Conservation (phyloP, 495 filamentous ascomycete species). For the Penicillium taxi region DNA sequence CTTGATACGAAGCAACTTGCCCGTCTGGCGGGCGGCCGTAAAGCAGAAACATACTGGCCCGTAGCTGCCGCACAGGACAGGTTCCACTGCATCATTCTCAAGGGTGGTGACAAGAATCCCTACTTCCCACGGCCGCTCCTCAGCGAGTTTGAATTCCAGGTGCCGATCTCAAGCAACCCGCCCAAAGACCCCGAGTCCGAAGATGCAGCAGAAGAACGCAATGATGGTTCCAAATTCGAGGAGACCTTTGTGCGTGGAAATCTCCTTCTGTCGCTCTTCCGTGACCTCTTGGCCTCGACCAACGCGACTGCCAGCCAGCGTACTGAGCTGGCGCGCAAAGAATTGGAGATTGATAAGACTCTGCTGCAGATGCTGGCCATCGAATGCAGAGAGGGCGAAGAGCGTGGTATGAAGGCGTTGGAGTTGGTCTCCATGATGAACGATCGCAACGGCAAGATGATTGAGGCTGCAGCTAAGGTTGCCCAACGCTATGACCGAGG, state of each 20-base stretch:
- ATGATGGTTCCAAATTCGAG: slow-evolving; percentile 50
- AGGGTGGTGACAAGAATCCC: slow-evolving; percentile 85
- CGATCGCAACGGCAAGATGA: slow-evolving; percentile 72
- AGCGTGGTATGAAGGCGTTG: slow-evolving; percentile 85
- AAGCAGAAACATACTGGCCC: slow-evolving; percentile 88
- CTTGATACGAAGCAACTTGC: slow-evolving; percentile 80
- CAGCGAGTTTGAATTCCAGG: slow-evolving; percentile 84
- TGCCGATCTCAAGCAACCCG: slow-evolving; percentile 59
- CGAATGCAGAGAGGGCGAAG: slow-evolving; percentile 88
- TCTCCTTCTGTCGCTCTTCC: slow-evolving; percentile 59
- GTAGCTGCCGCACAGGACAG: slow-evolving; percentile 86
- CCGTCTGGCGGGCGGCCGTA: slow-evolving; percentile 71
- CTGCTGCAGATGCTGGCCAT: slow-evolving; percentile 81
- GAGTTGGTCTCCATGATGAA: slow-evolving; percentile 74
- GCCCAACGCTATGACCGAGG: slow-evolving; percentile 68
- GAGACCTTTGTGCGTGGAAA: slow-evolving; percentile 72
- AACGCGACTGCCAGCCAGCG: slow-evolving; percentile 54
- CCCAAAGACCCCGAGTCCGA: slow-evolving; percentile 32
- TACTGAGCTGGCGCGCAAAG: slow-evolving; percentile 57
- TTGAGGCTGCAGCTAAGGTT: slow-evolving; percentile 77
- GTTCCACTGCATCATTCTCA: slow-evolving; percentile 98
- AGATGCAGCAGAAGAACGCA: slow-evolving; percentile 27
- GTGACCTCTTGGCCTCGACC: slow-evolving; percentile 57
- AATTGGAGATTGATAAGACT: slow-evolving; percentile 77
- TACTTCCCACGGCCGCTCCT: slow-evolving; percentile 92